A percentile compares a stretch with the other conserved stretches of the same genome.
Evolutionary conservation across 2,329 filamentous ascomycete genomes (phyloP).

Genomic region (Purpureocillium takamizusanense): DNA sequence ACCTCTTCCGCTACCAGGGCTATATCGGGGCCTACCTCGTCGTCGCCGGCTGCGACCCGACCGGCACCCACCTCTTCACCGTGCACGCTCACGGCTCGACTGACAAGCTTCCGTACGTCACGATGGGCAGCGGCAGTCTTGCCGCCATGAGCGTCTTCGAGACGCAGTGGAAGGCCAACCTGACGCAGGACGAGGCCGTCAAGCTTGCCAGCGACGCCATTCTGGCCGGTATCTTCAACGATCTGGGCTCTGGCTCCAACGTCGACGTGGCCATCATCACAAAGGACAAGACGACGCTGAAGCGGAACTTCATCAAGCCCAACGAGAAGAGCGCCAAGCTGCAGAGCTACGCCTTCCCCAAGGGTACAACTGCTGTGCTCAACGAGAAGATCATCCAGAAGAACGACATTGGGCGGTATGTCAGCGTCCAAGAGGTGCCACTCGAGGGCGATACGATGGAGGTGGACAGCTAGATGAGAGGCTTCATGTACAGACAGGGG

Average conservation of each 20-base stretch:
- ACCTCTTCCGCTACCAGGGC: conserved; percentile 96
- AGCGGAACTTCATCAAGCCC: conserved; percentile 87
- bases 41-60: conserved; percentile 92
- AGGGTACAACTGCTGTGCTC: conserved; percentile 89
- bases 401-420: conserved; percentile 88
- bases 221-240: conserved; percentile 96
- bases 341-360: conserved; percentile 82
- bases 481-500: not conserved
- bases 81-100: conserved; percentile 97
- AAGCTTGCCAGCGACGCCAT: conserved; percentile 80
- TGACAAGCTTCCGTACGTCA: conserved; percentile 98
- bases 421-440: conserved; percentile 80
- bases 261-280: conserved; percentile 96
- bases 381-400: conserved; percentile 95
- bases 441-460: conserved; percentile 64
- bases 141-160: conserved; percentile 98
- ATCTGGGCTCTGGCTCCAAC: conserved; percentile 92
- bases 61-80: conserved; percentile 90
- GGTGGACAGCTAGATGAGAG: conserved; percentile 44
- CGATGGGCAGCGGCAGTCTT: conserved; percentile 93
- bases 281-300: conserved; percentile 83
- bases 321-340: conserved; percentile 88
- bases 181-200: conserved; percentile 74
- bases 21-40: conserved; percentile 97
- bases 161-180: conserved; percentile 77